phyloP scores from a whole-genome alignment of 352 stramenopile species.

The Phytophthora pluvialis region DNA sequence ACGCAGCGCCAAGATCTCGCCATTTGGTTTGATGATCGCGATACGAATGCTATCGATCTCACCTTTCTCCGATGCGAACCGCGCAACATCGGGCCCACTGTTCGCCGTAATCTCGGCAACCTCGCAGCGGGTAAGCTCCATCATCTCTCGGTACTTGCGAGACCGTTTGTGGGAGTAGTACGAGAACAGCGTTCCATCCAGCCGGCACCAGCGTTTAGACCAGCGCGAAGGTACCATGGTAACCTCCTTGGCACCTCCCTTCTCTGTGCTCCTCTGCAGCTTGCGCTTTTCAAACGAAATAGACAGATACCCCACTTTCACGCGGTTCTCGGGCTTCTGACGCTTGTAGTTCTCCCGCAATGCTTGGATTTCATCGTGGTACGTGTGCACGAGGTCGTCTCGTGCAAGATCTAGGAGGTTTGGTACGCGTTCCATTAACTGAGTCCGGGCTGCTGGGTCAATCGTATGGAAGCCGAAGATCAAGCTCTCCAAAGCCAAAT shows the following conservation, averaged over 20 bases:
- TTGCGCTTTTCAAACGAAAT: conserved; percentile 84
- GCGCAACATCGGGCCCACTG: conserved; percentile 50
- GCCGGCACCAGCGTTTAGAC: conserved; percentile 86
- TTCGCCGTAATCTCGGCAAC: conserved; percentile 72
- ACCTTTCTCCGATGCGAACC: conserved; percentile 62
- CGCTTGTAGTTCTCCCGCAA: conserved; percentile 88
- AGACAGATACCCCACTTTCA: conserved; percentile 81
- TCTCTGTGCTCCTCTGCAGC: conserved; percentile 45
- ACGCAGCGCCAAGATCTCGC: conserved; percentile 69
- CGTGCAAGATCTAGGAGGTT: conserved; percentile 74
- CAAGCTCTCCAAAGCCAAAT: conserved; percentile 69
- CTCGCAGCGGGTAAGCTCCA: conserved; percentile 76
- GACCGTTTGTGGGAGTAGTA: conserved; percentile 86
- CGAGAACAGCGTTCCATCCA: conserved; percentile 79
- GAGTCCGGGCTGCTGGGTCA: conserved; percentile 53
- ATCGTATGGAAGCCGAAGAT: conserved; percentile 82
- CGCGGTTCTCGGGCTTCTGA: conserved; percentile 74
- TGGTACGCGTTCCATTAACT: conserved; percentile 75
- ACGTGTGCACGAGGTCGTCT: conserved; percentile 83
- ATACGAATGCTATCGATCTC: conserved; percentile 68
- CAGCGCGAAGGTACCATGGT: conserved; percentile 69
- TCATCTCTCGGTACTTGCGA: conserved; percentile 70
- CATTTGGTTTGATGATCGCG: conserved; percentile 71
- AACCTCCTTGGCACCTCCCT: conserved; percentile 61
- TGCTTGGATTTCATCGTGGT: conserved; percentile 84